These are phyloP conservation scores for Colletotrichum sp. DNA, from an alignment of 2,329 filamentous ascomycete genomes.

Conservation along the genomic window DNA sequence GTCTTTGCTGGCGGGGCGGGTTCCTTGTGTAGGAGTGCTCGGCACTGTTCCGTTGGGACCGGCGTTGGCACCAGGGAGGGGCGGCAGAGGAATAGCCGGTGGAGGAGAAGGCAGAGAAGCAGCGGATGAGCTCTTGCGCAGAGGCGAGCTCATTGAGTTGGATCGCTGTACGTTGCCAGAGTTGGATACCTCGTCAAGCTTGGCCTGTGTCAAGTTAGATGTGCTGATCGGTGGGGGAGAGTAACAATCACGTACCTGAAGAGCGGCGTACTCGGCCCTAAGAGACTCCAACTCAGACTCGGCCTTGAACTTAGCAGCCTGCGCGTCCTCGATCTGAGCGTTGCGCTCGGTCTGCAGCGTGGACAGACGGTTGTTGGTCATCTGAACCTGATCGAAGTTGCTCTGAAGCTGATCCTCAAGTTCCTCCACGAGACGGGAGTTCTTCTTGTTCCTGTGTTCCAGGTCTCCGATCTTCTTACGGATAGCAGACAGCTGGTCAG, in stretches of 20 bases:
- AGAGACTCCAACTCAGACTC: constrained; percentile 73
- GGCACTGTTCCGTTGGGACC: constrained; percentile 41
- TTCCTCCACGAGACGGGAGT: constrained; percentile 89
- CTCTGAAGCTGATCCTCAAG: constrained; percentile 94
- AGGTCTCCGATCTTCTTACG: constrained; percentile 70
- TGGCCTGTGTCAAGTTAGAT: constrained; percentile 52
- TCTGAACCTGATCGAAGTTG: constrained; percentile 93
- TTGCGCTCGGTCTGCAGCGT: constrained; percentile 78
- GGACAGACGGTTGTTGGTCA: constrained; percentile 84
- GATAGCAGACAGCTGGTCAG: constrained; percentile 64
- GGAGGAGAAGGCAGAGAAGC: constrained; percentile 90
- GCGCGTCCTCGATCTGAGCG: constrained; percentile 79
- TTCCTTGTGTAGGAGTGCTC: constrained; percentile 57
- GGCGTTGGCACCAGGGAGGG: constrained; percentile 71
- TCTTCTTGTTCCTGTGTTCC: constrained; percentile 81
- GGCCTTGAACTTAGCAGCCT: constrained; percentile 64
- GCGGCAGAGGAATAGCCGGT: constrained; percentile 93
- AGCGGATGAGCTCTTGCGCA: constrained; percentile 85
- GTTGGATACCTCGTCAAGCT: not conserved
- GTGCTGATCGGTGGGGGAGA: not conserved
- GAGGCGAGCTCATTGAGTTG: constrained; percentile 67
- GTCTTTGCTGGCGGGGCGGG: constrained; percentile 83
- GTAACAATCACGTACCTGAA: constrained; percentile 69
- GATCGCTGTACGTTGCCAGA: constrained; percentile 57
- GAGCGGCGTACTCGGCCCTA: constrained; percentile 72